phyloP scores from a whole-genome alignment of 2,329 filamentous ascomycete genomes.

The Talaromyces rugulosus region DNA sequence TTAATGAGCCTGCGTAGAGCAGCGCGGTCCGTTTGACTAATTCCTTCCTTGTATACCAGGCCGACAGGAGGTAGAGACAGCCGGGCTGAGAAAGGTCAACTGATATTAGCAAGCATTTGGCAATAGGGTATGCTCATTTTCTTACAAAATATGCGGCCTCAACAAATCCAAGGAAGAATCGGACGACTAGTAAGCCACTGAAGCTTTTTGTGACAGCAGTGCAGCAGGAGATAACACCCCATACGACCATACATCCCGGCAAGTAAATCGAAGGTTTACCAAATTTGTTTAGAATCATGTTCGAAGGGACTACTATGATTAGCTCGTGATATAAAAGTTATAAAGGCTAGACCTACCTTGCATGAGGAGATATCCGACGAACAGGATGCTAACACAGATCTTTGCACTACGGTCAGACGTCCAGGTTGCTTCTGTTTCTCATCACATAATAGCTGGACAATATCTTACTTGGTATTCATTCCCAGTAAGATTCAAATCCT shows the following conservation, averaged over 20 bases:
- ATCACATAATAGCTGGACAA: background rate
- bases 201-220: background rate
- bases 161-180: constrained; percentile 55
- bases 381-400: constrained; percentile 3
- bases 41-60: constrained; percentile 56
- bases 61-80: constrained; percentile 63
- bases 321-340: background rate
- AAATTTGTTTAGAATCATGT: constrained; percentile 1
- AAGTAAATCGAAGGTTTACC: constrained; percentile 1
- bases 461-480: background rate
- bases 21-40: constrained; percentile 19
- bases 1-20: constrained; percentile 42
- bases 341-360: background rate
- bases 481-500: background rate
- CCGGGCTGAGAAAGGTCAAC: constrained; percentile 37
- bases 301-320: constrained; percentile 6
- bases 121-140: background rate
- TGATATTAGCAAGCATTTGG: background rate
- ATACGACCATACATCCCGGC: background rate
- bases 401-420: background rate
- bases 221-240: constrained; percentile 1
- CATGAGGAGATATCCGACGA: constrained; percentile 2
- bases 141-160: constrained; percentile 58
- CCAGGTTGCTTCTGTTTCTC: too few species aligned
- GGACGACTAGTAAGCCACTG: background rate